Evolutionary conservation across 1,139 yeast species (phyloP).

Genomic region (Groenewaldozyma auringiensis): DNA sequence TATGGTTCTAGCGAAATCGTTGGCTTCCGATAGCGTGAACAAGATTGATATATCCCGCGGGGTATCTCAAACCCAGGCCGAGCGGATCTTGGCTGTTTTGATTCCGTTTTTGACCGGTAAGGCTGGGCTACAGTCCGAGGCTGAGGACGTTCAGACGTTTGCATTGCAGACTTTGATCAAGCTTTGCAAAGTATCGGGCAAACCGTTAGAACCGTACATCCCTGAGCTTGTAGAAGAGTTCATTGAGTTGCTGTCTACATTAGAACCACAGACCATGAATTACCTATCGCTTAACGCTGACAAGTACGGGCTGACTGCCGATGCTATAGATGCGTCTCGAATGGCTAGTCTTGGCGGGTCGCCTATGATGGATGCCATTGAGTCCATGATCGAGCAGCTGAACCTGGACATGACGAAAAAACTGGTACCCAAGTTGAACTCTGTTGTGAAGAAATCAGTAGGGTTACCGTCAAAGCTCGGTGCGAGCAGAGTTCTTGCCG

Average conservation of each 20-base stretch:
- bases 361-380: constrained; percentile 86
- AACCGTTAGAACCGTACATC: constrained; percentile 57
- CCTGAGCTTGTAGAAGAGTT: constrained; percentile 65
- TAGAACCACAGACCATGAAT: constrained; percentile 87
- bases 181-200: constrained; percentile 56
- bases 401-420: constrained; percentile 40
- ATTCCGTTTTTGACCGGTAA: constrained; percentile 76
- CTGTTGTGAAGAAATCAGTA: constrained; percentile 57
- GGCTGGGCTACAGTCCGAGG: constrained; percentile 74
- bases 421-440: constrained; percentile 41
- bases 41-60: constrained; percentile 41
- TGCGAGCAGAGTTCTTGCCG: constrained; percentile 68
- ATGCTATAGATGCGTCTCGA: constrained; percentile 72
- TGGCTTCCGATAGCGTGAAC: constrained; percentile 58
- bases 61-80: constrained; percentile 39
- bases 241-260: constrained; percentile 65
- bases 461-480: constrained; percentile 92
- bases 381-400: constrained; percentile 48
- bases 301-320: constrained; percentile 66
- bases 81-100: constrained; percentile 48
- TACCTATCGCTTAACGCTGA: constrained; percentile 83
- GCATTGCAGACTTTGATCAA: constrained; percentile 67
- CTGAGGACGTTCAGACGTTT: constrained; percentile 74
- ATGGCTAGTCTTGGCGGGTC: constrained; percentile 67
- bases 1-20: constrained; percentile 52